phyloP scores from a whole-genome alignment of 1,284 basidiomycete genomes.

The Pseudozyma pruni region DNA sequence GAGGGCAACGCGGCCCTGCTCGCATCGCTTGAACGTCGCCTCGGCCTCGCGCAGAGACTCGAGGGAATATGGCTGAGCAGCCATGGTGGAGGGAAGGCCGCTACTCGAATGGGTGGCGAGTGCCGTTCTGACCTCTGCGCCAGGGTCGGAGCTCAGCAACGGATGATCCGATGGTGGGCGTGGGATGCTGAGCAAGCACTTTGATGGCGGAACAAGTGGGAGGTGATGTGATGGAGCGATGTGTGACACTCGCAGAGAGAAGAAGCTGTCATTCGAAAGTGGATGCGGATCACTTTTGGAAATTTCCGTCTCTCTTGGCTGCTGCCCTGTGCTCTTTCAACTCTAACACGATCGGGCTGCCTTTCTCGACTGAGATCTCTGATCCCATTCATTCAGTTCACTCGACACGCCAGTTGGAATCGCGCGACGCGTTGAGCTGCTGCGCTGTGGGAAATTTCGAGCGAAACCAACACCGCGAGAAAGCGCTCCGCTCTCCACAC shows the following conservation, averaged over 20 bases:
- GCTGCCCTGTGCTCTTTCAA: constrained; percentile 10
- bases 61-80: constrained; percentile 33
- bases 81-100: constrained; percentile 28
- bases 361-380: background rate
- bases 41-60: constrained; percentile 45
- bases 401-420: constrained; percentile 13
- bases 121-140: too few species aligned
- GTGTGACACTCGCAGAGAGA: background rate
- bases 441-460: constrained; percentile 16
- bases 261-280: background rate
- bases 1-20: constrained; percentile 41
- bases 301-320: background rate
- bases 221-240: background rate
- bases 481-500: constrained; percentile 11
- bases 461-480: constrained; percentile 29
- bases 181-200: background rate
- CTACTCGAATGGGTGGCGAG: too few species aligned
- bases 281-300: constrained; percentile 11
- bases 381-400: too few species aligned
- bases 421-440: constrained; percentile 40
- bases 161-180: too few species aligned
- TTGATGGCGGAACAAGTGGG: background rate
- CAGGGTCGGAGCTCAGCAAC: too few species aligned
- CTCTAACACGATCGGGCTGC: constrained; percentile 12
- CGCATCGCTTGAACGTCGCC: constrained; percentile 35